A percentile compares a stretch with the other conserved stretches of the same genome.
These are phyloP conservation scores for Apiotrichum gamsii DNA, from an alignment of 1,284 basidiomycete species.

Conservation along the genomic window DNA sequence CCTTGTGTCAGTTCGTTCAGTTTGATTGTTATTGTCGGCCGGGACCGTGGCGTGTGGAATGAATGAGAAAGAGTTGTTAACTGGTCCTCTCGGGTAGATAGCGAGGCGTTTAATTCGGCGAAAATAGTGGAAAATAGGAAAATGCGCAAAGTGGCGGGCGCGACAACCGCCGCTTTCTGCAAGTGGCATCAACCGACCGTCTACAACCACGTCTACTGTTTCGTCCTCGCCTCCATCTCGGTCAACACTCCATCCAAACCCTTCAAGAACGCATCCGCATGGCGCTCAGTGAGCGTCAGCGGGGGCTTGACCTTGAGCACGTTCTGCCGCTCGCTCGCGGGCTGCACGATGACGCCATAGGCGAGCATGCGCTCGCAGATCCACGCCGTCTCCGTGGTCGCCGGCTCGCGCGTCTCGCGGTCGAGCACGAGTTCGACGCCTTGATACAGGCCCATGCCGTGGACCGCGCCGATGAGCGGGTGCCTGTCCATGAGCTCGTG, in stretches of 20 bases:
- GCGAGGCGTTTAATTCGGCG: no score
- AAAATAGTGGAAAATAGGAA: no score
- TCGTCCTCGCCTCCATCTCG: neutral
- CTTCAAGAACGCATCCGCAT: constrained; percentile 9
- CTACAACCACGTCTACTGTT: no score
- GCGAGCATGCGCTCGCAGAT: constrained; percentile 12
- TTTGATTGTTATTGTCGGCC: no score
- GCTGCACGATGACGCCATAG: constrained; percentile 13
- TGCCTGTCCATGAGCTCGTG: neutral
- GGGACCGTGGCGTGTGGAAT: no score
- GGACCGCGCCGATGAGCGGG: constrained; percentile 1
- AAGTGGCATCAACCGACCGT: no score
- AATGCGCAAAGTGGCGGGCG: no score
- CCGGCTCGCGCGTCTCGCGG: neutral
- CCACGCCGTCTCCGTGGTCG: constrained; percentile 7
- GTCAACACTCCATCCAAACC: constrained; percentile 4
- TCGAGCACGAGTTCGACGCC: constrained; percentile 11
- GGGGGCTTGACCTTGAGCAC: constrained; percentile 19
- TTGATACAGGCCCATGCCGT: constrained; percentile 14
- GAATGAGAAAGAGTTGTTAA: no score
- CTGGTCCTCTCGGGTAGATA: no score
- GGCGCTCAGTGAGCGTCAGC: constrained; percentile 4
- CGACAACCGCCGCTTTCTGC: no score
- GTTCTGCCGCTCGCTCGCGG: constrained; percentile 10
- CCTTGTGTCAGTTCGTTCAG: no score